Base-by-base conservation (phyloP, 2,329 filamentous ascomycete species). In the Aureobasidium sp. region DNA sequence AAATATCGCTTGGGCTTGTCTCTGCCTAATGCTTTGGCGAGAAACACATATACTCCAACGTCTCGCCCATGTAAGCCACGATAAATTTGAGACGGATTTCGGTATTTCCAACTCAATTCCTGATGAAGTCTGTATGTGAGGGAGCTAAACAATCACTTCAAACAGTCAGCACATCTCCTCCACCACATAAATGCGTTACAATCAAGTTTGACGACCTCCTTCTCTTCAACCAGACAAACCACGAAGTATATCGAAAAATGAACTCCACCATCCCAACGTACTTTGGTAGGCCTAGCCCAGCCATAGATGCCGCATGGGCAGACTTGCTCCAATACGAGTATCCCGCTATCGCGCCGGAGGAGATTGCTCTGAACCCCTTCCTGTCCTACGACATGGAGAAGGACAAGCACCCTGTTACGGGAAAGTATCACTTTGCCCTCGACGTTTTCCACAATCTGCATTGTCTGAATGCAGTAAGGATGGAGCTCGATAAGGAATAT, bases 391-490 rank as follows among this genome's bases (percentile, higher is more conserved):
- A 34, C 29, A 12, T 22, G 48, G 44, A 47, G 2, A 52, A n/a
- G 17, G 48, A 52, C 20, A 52, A 37, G 12, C 48, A 52, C 22
- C 48, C 48, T 14, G 48, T 37, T 3, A 52, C 48, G 29, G 48
- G 31, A 12, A 52, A 22, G 5, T 22, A 52, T 7, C 48, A 52
- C 29, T 34, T 37, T 14, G 48, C 48, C 17, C 48, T 52, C 3
- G 48, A 52, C 34, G 48, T 52, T 14, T 52, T 52, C 48, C 48
- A 52, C 34, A 52, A 52, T 29, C 15, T 52, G 8, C 48, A 52
- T 9, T 52, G 48, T 22, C 20, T 52, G 5, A 52, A 52, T 8
- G 34, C 34, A 3, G 34, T 52, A 8, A 34, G 48, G 9, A 52
- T 12, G 20, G 29, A 37, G 29, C 34, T 52, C 17, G 48, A 52